phyloP scores from a whole-genome alignment of 352 stramenopile species.

The Phytophthora agathidicida region DNA sequence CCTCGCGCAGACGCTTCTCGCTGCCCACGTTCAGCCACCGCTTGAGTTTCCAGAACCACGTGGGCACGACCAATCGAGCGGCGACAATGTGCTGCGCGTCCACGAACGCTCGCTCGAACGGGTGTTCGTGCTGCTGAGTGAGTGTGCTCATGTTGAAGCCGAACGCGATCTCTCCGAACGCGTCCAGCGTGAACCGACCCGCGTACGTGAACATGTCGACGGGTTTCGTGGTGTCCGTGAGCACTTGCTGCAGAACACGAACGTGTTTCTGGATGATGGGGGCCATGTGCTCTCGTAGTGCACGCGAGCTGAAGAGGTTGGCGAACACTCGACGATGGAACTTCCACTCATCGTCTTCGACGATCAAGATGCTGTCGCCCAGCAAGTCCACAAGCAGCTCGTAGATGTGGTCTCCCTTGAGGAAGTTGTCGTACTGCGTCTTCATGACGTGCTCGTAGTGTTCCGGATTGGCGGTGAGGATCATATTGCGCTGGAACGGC shows the following conservation, averaged over 20 bases:
- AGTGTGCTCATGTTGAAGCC: slow-evolving; percentile 38
- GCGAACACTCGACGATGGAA: slow-evolving; percentile 83
- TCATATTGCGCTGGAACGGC: slow-evolving; percentile 34
- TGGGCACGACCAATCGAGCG: slow-evolving; percentile 22
- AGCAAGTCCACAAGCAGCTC: slow-evolving; percentile 60
- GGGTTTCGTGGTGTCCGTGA: slow-evolving; percentile 2
- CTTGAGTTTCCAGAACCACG: slow-evolving; percentile 44
- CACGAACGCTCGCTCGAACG: slow-evolving; percentile 40
- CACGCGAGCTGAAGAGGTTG: slow-evolving; percentile 82
- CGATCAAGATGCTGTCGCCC: slow-evolving; percentile 73
- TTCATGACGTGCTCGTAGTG: slow-evolving; percentile 62
- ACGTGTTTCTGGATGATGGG: slow-evolving; percentile 50
- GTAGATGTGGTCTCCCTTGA: slow-evolving; percentile 64
- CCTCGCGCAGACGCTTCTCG: slow-evolving; percentile 23
- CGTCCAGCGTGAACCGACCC: slow-evolving; percentile 39
- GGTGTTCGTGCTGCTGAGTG: slow-evolving; percentile 26
- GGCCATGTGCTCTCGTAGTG: slow-evolving; percentile 55
- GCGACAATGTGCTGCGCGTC: slow-evolving; percentile 28
- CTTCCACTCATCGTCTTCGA: slow-evolving; percentile 68
- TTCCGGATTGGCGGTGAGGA: slow-evolving; percentile 36
- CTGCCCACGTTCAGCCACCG: slow-evolving; percentile 40
- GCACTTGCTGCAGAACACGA: slow-evolving; percentile 34
- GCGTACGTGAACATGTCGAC: slow-evolving; percentile 31
- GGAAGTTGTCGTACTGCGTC: slow-evolving; percentile 75
- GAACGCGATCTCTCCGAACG: slow-evolving; percentile 44